phyloP scores from a whole-genome alignment of 352 stramenopile genomes.

The Phytophthora gonapodyides region DNA sequence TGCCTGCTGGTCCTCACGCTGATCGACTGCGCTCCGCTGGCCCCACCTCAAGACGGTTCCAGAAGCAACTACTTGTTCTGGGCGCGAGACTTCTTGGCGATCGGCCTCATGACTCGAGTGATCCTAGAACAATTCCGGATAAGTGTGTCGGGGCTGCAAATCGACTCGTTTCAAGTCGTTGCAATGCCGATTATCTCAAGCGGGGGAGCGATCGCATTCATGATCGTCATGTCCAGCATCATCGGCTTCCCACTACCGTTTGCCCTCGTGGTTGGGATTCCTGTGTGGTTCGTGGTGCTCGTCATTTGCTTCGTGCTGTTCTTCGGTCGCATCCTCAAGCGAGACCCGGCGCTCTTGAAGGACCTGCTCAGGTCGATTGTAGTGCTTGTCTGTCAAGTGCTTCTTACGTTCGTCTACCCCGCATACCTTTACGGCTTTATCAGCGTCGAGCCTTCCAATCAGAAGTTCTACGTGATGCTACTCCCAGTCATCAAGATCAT shows the following conservation, averaged over 20 bases:
- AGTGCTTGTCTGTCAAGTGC: slow-evolving; percentile 36
- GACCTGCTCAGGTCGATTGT: slow-evolving; percentile 27
- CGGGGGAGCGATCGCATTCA: slow-evolving; percentile 18
- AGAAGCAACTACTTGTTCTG: slow-evolving; percentile 44
- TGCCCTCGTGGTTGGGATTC: slow-evolving; percentile 28
- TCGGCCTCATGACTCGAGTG: slow-evolving; percentile 35
- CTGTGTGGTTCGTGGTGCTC: slow-evolving; percentile 26
- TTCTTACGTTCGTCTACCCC: slow-evolving; percentile 45
- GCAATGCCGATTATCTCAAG: slow-evolving; percentile 16
- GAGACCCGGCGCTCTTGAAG: slow-evolving; percentile 10
- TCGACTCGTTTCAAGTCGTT: slow-evolving; percentile 10
- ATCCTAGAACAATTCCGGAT: slow-evolving; percentile 41
- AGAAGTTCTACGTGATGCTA: slow-evolving; percentile 39
- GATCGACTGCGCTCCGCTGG: slow-evolving; percentile 33
- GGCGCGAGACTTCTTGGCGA: slow-evolving; percentile 31
- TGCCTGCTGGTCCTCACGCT: slow-evolving; percentile 33
- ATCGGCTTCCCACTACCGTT: slow-evolving; percentile 56
- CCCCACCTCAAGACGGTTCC: slow-evolving; percentile 21
- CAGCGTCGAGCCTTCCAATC: slow-evolving; percentile 5
- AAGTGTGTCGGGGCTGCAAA: slow-evolving; percentile 8
- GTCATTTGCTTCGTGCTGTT: slow-evolving; percentile 20
- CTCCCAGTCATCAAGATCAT: slow-evolving; percentile 49
- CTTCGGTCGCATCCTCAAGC: slow-evolving; percentile 28
- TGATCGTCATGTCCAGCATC: slow-evolving; percentile 20
- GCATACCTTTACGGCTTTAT: slow-evolving; percentile 47